A percentile compares a stretch with the other conserved stretches of the same genome.
These are phyloP conservation scores for Neurospora africana DNA, from an alignment of 495 filamentous ascomycete genomes.

Conservation along the genomic window DNA sequence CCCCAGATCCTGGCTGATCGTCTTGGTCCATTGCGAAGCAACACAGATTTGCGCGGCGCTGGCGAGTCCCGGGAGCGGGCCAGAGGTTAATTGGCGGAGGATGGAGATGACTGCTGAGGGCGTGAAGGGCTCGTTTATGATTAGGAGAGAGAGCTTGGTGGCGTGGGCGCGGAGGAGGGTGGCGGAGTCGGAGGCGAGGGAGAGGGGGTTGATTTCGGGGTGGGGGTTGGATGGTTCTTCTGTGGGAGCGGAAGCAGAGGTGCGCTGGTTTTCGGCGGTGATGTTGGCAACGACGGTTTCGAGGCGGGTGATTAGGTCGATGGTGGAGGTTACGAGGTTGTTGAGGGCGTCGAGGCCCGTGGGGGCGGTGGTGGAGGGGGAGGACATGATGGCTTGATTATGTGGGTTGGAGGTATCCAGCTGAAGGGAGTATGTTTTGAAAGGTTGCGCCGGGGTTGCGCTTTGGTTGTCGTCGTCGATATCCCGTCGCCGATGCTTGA, in stretches of 20 bases:
- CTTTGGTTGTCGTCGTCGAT: not conserved
- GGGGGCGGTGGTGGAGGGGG: not conserved
- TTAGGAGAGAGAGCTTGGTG: constrained; percentile 75
- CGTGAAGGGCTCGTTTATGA: constrained; percentile 77
- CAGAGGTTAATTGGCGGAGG: constrained; percentile 52
- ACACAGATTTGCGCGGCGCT: constrained; percentile 56
- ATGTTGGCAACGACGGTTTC: constrained; percentile 23
- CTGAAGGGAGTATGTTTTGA: too few relatives aligned
- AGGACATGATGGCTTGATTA: not conserved
- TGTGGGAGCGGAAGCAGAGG: not conserved
- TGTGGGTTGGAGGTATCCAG: too few relatives aligned
- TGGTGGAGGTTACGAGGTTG: constrained; percentile 12
- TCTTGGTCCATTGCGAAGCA: constrained; percentile 44
- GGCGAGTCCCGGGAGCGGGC: constrained; percentile 59
- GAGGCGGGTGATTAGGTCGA: constrained; percentile 26
- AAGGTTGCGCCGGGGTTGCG: too few relatives aligned
- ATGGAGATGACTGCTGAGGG: constrained; percentile 59
- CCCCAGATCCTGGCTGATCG: constrained; percentile 46
- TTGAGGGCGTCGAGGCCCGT: constrained; percentile 15
- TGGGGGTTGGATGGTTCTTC: not conserved
- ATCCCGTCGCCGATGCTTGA: not conserved
- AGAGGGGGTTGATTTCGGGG: constrained; percentile 11
- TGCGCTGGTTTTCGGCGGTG: constrained; percentile 8
- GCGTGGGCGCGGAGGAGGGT: constrained; percentile 65
- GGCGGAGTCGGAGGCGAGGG: constrained; percentile 54